Conservation (phyloP, 306 rosid species). For the Neltuma alba region DNA sequence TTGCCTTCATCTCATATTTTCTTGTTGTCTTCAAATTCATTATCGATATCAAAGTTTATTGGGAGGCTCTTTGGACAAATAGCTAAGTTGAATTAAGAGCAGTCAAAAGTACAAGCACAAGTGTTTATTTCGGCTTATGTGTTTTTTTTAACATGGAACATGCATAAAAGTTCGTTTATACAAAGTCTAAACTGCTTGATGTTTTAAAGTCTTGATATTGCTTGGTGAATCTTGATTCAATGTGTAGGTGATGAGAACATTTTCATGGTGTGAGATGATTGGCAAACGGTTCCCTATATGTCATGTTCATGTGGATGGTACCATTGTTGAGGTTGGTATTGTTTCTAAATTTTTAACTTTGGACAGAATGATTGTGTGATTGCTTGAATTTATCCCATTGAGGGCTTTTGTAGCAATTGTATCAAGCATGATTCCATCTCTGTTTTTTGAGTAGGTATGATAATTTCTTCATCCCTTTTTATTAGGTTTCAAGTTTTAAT, state of each 20-base stretch:
- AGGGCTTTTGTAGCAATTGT: background rate
- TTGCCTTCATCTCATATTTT: slow-evolving; percentile 40
- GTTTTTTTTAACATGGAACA: background rate
- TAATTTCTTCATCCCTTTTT: slow-evolving; percentile 28
- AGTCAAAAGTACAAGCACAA: background rate
- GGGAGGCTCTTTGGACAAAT: background rate
- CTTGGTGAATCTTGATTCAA: slow-evolving; percentile 26
- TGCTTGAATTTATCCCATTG: slow-evolving; percentile 8
- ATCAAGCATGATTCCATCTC: slow-evolving; percentile 3
- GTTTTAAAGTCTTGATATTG: slow-evolving; percentile 30
- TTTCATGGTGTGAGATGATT: slow-evolving; percentile 86
- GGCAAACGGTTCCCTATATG: slow-evolving; percentile 93
- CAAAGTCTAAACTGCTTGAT: slow-evolving; percentile 22
- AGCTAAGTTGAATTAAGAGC: background rate
- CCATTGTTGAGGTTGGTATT: slow-evolving; percentile 71
- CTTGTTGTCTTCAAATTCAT: slow-evolving; percentile 26
- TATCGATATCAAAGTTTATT: slow-evolving; percentile 2
- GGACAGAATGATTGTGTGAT: background rate
- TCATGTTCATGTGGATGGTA: slow-evolving; percentile 74
- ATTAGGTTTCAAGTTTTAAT: slow-evolving; percentile 91
- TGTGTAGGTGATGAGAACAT: slow-evolving; percentile 72
- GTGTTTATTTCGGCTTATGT: slow-evolving; percentile 18
- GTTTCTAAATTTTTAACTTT: slow-evolving; percentile 9
- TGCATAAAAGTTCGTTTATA: slow-evolving; percentile 9
- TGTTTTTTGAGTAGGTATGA: slow-evolving; percentile 18